Evolutionary conservation across 192 early-diverging fungal species (phyloP), one percentile per base, ranked within the genome.

Genomic region (Thoreauomyces humboldtii): DNA sequence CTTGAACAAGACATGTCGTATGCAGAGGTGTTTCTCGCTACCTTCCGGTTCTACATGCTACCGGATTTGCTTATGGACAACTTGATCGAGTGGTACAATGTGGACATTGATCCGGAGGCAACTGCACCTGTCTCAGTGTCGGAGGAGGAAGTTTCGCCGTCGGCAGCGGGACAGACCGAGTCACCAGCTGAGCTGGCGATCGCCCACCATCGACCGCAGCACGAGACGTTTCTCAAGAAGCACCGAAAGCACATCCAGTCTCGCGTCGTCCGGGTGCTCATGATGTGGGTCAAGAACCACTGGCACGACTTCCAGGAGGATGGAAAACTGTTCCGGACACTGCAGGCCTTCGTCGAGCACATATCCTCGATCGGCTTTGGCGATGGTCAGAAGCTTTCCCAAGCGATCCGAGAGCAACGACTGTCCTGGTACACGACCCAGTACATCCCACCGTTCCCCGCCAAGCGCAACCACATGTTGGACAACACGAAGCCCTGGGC

Each of bases 41-140:
- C 76, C 0, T 83, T 72, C 58, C 79, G 81, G 4, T 84, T 76
- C 55, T 81, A 76, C 64, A 47, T 84, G 19, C 54, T 74, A 4
- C 32, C 73, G 0, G 27, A 27, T 14, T 45, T 65, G 17, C 45
- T 84, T 5, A 55, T 84, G 31, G 61, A 70, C n/a, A 61, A 41
- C 4, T 61, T 84, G 22, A 72, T 81, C 19, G 78, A 79, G 50
- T 84, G 81, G 81, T 84, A 84, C 67, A 83, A 83, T 63, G 77
- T 76, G 4, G 77, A 78, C 36, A 37, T 73, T 2, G 76, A 81
- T 47, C 60, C 59, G 7, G 71, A 70, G 17, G 32, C 28, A 1
- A 14, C 44, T 14, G 17, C 22, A 62, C 72, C 43, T 1, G 12
- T 34, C 2, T 12, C 38, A n/a, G 38, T 12, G 11, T 50, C 47